Evolutionary conservation across 2,329 filamentous ascomycete genomes (phyloP).

Genomic region (Alternaria tenuissima): DNA sequence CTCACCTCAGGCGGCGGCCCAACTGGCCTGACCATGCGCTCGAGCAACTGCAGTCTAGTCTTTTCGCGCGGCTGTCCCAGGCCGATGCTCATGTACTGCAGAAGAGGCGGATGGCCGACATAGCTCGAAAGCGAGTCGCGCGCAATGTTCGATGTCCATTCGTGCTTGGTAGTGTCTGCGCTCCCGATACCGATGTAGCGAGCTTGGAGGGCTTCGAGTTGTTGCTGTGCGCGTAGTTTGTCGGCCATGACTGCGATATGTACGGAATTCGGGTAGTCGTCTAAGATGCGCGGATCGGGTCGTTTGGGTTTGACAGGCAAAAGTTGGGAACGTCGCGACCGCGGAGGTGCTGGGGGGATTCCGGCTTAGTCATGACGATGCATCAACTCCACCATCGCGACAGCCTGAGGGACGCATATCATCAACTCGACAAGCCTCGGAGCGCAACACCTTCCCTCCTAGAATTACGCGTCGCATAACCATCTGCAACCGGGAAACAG

Average conservation of each 20-base stretch:
- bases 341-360: slow-evolving; percentile 17
- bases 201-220: slow-evolving; percentile 94
- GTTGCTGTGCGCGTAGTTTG: slow-evolving; percentile 96
- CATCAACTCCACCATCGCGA: slow-evolving; percentile 6
- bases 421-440: neutral
- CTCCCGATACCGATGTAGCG: slow-evolving; percentile 97
- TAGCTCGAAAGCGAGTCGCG: slow-evolving; percentile 92
- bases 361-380: slow-evolving; percentile 15
- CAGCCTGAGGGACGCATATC: neutral
- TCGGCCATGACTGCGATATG: slow-evolving; percentile 70
- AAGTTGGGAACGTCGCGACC: slow-evolving; percentile 10
- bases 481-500: neutral
- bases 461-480: neutral
- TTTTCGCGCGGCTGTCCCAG: slow-evolving; percentile 86
- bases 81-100: slow-evolving; percentile 88
- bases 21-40: slow-evolving; percentile 73
- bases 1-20: slow-evolving; percentile 70
- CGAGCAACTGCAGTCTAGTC: slow-evolving; percentile 80
- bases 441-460: neutral
- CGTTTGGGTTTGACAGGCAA: slow-evolving; percentile 1
- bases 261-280: neutral
- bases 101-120: slow-evolving; percentile 85
- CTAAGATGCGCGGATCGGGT: neutral
- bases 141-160: slow-evolving; percentile 95
- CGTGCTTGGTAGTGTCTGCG: slow-evolving; percentile 95